Base-by-base conservation (phyloP, 768 basidiomycete species). In the Mycena maculata region DNA sequence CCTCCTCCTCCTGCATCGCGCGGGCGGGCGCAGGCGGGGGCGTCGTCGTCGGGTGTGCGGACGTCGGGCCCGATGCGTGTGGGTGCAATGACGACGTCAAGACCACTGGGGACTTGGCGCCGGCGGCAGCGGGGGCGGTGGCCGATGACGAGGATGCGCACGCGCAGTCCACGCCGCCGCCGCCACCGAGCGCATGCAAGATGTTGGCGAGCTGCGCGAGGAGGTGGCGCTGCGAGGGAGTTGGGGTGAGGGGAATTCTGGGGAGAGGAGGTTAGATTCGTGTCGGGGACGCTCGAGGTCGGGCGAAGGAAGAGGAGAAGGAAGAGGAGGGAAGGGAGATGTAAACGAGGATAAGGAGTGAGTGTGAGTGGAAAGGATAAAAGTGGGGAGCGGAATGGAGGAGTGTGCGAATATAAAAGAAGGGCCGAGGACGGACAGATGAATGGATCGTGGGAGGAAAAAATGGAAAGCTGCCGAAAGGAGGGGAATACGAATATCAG, bases 191-290 rank as follows among this genome's bases (percentile, higher is more conserved):
- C 8, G 90, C 84, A 60, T 92, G 90, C 0, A 93, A 83, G 73
- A 92, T 88, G 27, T 88, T 87, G 0, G 89, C 84, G 79, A 92
- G 87, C 71, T 92, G 91, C 30, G 84, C 78, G 41, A 87, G 88
- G 18, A 91, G 82, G 65, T 88, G 86, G 28, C 64, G 22, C 80
- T 74, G 25, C 87, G 70, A 57, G 87, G 83, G 23, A 79, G 80
- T 2, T 84, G 81, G 36, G 85, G 90, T 72, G 57, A 27, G 13
- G 28, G 42, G 12, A 68, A 68, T 20, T 47, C 58, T n/a, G 68
- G 33, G 28, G 25, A 68, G 54, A 44, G 23, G 41, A 2, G 56
- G 42, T 45, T 11, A 39, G 49, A 42, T 30, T 12, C 4, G 25
- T n/a, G n/a, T n/a, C n/a, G n/a, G n/a, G n/a, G n/a, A n/a, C n/a